Evolutionary conservation across 1,284 basidiomycete species (phyloP).

Genomic region (Ceratobasidium sp.): DNA sequence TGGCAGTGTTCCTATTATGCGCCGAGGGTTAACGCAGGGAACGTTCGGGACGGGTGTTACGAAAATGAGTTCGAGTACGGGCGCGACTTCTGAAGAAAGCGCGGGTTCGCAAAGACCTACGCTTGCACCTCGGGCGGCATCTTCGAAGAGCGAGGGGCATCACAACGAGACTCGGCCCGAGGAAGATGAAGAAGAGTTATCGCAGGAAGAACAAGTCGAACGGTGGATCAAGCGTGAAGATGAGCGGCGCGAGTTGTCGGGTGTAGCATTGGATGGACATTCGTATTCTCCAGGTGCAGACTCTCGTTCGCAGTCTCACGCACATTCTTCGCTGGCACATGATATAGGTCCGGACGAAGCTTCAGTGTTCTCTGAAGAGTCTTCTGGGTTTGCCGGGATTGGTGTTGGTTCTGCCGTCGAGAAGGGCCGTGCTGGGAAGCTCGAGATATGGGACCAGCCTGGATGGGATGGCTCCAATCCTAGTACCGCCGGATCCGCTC

Average conservation of each 20-base stretch:
- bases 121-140: constrained; percentile 1
- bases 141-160: not conserved
- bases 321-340: not conserved
- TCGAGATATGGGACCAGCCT: constrained; percentile 29
- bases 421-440: constrained; percentile 19
- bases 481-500: constrained; percentile 2
- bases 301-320: constrained; percentile 2
- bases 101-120: not conserved
- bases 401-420: constrained; percentile 24
- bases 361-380: constrained; percentile 30
- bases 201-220: constrained; percentile 27
- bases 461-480: constrained; percentile 32
- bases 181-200: constrained; percentile 7
- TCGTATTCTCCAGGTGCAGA: no score
- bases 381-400: constrained; percentile 29
- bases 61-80: no score
- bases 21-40: constrained; percentile 34
- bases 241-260: no score
- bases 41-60: constrained; percentile 29
- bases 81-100: constrained; percentile 17
- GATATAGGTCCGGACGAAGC: not conserved
- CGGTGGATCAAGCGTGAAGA: constrained; percentile 33
- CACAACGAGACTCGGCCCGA: no score
- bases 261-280: not conserved
- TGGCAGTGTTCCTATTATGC: constrained; percentile 13